A percentile compares a stretch with the other conserved stretches of the same genome.
phyloP scores from a whole-genome alignment of 75 land plant species.

The Ceratopteris richardii region DNA sequence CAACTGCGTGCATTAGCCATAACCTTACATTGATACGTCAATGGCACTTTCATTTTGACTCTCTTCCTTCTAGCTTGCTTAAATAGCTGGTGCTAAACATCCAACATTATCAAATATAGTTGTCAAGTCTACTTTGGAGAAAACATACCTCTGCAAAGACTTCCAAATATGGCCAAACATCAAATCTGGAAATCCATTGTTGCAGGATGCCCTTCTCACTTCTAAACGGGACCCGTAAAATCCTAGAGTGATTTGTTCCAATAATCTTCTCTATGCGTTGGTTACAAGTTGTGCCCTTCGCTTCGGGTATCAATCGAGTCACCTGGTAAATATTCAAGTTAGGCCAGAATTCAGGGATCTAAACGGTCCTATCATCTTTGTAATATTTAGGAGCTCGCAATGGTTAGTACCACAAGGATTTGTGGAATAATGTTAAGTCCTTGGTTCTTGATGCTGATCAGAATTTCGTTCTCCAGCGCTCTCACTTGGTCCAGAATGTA shows the following conservation, averaged over 20 bases:
- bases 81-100: no score
- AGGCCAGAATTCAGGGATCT: no score
- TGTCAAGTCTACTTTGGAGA: no score
- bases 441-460: slow-evolving; percentile 40
- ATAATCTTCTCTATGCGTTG: slow-evolving; percentile 50
- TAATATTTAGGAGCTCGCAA: background rate
- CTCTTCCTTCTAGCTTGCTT: no score
- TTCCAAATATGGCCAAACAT: slow-evolving; percentile 73
- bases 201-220: slow-evolving; percentile 44
- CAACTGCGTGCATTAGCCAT: no score
- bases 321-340: no score
- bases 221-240: slow-evolving; percentile 66
- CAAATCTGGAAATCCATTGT: slow-evolving; percentile 66
- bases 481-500: slow-evolving; percentile 76
- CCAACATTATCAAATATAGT: no score
- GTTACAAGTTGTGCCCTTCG: slow-evolving; percentile 57
- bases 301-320: slow-evolving; percentile 60
- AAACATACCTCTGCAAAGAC: slow-evolving; percentile 42
- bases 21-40: no score
- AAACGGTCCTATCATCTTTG: no score
- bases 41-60: no score
- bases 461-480: slow-evolving; percentile 64
- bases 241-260: slow-evolving; percentile 45
- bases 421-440: slow-evolving; percentile 44
- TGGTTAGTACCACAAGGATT: slow-evolving; percentile 51